A percentile compares a stretch with the other conserved stretches of the same genome.
Conservation (phyloP, 2,329 filamentous ascomycete genomes). For the Apiospora hydei region DNA sequence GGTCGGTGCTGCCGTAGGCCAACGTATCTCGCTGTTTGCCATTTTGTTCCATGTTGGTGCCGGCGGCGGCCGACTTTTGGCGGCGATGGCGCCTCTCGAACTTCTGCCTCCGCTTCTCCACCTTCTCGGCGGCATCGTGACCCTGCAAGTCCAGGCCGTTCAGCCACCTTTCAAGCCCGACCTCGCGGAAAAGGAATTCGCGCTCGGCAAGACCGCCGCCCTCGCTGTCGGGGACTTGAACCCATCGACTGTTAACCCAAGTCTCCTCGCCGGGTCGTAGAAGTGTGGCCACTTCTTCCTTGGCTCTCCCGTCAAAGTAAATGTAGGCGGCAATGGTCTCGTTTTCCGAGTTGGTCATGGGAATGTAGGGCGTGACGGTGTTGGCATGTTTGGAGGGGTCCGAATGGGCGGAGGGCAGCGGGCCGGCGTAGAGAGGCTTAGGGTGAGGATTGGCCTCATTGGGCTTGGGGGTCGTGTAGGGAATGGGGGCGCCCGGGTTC, state of each 20-base stretch:
- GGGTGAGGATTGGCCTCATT: conserved; percentile 80
- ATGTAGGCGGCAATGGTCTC: conserved; percentile 99
- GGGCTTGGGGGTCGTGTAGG: conserved; percentile 88
- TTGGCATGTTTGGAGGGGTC: conserved; percentile 57
- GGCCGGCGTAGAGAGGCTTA: conserved; percentile 81
- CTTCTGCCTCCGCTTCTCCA: conserved; percentile 88
- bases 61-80: conserved; percentile 58
- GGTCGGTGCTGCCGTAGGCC: conserved; percentile 80
- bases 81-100: conserved; percentile 73
- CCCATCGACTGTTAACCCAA: conserved; percentile 99
- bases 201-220: conserved; percentile 94
- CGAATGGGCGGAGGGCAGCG: conserved; percentile 62
- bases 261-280: conserved; percentile 94
- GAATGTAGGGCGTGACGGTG: conserved; percentile 83
- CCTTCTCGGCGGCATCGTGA: conserved; percentile 86
- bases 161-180: conserved; percentile 93
- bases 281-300: conserved; percentile 96
- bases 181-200: conserved; percentile 96
- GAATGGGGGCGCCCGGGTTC: conserved; percentile 85
- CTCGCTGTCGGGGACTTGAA: conserved; percentile 89
- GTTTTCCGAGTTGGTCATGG: conserved; percentile 90
- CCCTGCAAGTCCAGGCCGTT: conserved; percentile 96
- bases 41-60: conserved; percentile 49
- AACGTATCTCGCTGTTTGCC: conserved; percentile 64
- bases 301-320: conserved; percentile 94